Evolutionary conservation across 306 rosid genomes (phyloP), one percentile per base, ranked within the genome.

Genomic region (Quercus dentata): DNA sequence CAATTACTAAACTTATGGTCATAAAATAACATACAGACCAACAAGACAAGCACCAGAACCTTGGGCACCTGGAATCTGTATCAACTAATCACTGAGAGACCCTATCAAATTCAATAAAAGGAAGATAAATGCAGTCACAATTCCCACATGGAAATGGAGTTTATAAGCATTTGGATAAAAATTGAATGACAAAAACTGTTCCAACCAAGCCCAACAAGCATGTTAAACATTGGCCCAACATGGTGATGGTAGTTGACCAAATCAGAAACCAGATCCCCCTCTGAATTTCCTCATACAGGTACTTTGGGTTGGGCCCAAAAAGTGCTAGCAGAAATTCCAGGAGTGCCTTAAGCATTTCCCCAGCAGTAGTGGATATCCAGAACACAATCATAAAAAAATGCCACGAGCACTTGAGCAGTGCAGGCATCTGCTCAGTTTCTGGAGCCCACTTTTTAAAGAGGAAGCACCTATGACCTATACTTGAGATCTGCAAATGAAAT

Each of bases 31-130:
- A 84, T 93, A 93, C 59, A 95, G 86, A 31, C 97, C 93, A 33
- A 95, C 99, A 25, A 95, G 94, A 75, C 94, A 95, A 87, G 90
- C 99, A 98, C 98, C 98, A 95, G 81, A 87, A 89, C 84, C 93
- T 38, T 89, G 21, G 98, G 99, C 59, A 95, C 99, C 77, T 94
- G 87, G 84, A 93, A 95, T 86, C 98, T 90, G 87, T 85, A 84
- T 97, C 96, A 95, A 27, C 88, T 93, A 79, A 95, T 87, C 72
- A 93, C 96, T 0, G 99, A 93, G 89, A 76, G 99, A 95, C 67
- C 99, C 97, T 97, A 95, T 93, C 81, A 95, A 79, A 87, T 97
- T 95, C 79, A 90, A 74, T 82, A 95, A 91, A 77, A 95, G 86
- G 90, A 95, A 95, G 2, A 89, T 94, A 74, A 95, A 95, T 51